These are phyloP conservation scores for Helicostylum pulchrum DNA, from an alignment of 192 early-diverging fungal genomes.

Conservation along the genomic window DNA sequence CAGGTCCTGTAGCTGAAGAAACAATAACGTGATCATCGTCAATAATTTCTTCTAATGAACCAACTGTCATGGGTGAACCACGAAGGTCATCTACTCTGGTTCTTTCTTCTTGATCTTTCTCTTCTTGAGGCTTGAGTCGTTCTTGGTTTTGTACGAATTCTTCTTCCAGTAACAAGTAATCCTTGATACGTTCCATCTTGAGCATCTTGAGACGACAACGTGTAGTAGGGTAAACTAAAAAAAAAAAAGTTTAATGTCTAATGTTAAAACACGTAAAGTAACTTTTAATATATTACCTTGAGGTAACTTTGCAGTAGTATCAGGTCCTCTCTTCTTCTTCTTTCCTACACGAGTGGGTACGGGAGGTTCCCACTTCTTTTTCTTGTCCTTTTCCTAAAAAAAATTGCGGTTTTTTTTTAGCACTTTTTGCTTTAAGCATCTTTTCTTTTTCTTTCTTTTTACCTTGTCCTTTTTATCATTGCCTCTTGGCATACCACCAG, in stretches of 20 bases:
- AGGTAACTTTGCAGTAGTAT: conserved; percentile 87
- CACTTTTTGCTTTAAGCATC: too few relatives aligned
- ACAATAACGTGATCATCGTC: conserved; percentile 99
- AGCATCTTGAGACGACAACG: conserved; percentile 96
- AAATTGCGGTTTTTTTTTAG: neutral
- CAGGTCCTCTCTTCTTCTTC: conserved; percentile 95
- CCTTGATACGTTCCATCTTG: conserved; percentile 97
- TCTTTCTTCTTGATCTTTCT: conserved; percentile 91
- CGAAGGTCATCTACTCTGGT: conserved; percentile 92
- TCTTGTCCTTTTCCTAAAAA: conserved; percentile 63
- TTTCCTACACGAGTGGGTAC: conserved; percentile 98
- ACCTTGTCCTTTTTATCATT: conserved; percentile 60
- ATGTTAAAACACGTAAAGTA: conserved; percentile 3
- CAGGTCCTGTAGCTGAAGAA: conserved; percentile 84
- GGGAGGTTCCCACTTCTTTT: conserved; percentile 98
- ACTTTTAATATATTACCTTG: conserved; percentile 53
- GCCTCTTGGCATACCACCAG: conserved; percentile 69
- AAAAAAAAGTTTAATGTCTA: neutral
- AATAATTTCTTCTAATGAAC: conserved; percentile 97
- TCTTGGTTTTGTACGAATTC: conserved; percentile 99
- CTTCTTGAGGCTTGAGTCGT: conserved; percentile 93
- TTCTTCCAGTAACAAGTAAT: conserved; percentile 97
- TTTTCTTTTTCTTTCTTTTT: neutral
- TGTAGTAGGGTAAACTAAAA: conserved; percentile 91
- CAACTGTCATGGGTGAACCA: conserved; percentile 95